phyloP scores from a whole-genome alignment of 805 yeast species.

The Ogataea populi-albae region DNA sequence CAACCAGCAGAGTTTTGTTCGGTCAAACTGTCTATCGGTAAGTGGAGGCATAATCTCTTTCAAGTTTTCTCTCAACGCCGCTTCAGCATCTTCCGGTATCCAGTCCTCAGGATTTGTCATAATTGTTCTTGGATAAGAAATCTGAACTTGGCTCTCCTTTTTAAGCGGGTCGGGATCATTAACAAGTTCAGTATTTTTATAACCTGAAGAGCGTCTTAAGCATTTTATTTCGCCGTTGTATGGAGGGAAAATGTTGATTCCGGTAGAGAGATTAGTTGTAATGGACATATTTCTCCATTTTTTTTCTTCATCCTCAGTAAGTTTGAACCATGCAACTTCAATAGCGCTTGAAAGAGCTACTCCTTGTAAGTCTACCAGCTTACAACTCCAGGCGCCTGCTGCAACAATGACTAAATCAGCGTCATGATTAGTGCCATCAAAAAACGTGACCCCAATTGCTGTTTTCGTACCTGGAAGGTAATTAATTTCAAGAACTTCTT shows the following conservation, averaged over 20 bases:
- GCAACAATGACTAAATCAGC: slow-evolving; percentile 24
- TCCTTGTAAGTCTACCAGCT: slow-evolving; percentile 21
- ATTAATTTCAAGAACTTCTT: slow-evolving; percentile 17
- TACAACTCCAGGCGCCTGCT: slow-evolving; percentile 30
- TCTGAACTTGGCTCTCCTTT: background rate
- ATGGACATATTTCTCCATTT: slow-evolving; percentile 27
- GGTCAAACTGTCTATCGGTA: slow-evolving; percentile 23
- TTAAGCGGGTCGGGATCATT: slow-evolving; percentile 19
- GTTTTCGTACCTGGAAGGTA: slow-evolving; percentile 12
- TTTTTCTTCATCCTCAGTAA: slow-evolving; percentile 22
- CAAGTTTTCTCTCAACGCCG: slow-evolving; percentile 18
- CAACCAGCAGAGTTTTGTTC: slow-evolving; percentile 28
- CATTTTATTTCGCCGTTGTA: slow-evolving; percentile 26
- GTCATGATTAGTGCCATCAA: slow-evolving; percentile 8
- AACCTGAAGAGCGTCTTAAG: slow-evolving; percentile 28
- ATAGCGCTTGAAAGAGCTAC: slow-evolving; percentile 19
- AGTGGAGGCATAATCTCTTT: slow-evolving; percentile 25
- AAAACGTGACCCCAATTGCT: slow-evolving; percentile 18
- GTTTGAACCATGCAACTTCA: slow-evolving; percentile 27
- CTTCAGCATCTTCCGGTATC: slow-evolving; percentile 28
- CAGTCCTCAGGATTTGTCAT: slow-evolving; percentile 22
- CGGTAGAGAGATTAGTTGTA: slow-evolving; percentile 28
- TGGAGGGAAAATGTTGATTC: slow-evolving; percentile 28
- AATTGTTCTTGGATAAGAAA: slow-evolving; percentile 26
- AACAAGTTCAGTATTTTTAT: slow-evolving; percentile 21